phyloP scores from a whole-genome alignment of 2,329 filamentous ascomycete genomes.

The Sporothrix mexicana region DNA sequence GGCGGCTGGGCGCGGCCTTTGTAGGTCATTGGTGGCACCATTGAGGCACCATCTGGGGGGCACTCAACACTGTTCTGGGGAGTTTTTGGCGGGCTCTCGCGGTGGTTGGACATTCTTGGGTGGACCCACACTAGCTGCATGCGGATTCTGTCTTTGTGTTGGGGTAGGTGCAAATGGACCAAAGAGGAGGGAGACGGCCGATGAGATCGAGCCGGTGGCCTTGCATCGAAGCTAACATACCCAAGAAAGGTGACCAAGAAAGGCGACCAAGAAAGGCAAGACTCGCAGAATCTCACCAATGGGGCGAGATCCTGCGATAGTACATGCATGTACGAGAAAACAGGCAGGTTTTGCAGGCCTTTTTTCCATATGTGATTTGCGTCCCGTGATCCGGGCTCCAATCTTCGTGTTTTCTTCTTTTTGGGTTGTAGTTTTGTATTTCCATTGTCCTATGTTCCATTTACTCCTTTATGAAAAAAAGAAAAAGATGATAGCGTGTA shows the following conservation, averaged over 20 bases:
- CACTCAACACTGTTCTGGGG: background rate
- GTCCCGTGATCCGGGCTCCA: background rate
- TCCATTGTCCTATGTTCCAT: background rate
- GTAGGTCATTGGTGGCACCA: background rate
- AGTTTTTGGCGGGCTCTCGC: background rate
- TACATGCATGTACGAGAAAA: background rate
- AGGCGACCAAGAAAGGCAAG: too few species aligned
- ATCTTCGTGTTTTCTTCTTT: too few species aligned
- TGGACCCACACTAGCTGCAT: background rate
- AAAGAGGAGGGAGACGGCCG: background rate
- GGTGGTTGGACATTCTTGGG: background rate
- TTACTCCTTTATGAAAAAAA: background rate
- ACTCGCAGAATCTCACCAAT: too few species aligned
- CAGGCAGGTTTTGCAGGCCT: background rate
- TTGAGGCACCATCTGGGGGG: background rate
- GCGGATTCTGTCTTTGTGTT: background rate
- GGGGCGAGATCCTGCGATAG: background rate
- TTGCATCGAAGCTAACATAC: constrained; percentile 17
- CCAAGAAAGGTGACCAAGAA: too few species aligned
- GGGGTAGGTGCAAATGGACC: background rate
- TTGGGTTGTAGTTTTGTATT: background rate
- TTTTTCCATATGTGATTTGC: background rate
- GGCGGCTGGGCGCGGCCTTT: constrained; percentile 27
- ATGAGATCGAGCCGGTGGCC: constrained; percentile 1
- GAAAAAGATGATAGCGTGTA: background rate